Evolutionary conservation across 2,329 filamentous ascomycete genomes (phyloP), one percentile per base, ranked within the genome.

Genomic region (Penicillium sp.): DNA sequence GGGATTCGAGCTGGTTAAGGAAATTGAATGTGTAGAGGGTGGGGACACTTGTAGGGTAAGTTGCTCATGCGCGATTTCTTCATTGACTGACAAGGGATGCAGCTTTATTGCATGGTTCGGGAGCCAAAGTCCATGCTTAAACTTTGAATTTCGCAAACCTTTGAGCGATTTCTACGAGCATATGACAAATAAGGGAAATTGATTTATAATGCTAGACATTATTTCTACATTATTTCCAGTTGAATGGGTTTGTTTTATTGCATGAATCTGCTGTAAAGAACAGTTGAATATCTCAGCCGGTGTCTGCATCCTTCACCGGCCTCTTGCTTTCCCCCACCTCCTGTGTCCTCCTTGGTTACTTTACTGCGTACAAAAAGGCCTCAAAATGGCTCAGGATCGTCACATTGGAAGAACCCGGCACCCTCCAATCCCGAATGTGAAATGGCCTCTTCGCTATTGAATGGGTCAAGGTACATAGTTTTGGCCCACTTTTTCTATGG

Each of bases 11-110:
- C 70, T 85, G 44, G 77, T 75, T 6, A 81, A 77, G 60, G 78
- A 84, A 60, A 82, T 88, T 74, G 73, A 79, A 45, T 87, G 84
- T 63, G 77, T 81, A 47, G 84, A 86, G 59, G 74, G 77, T 2
- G 79, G 78, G 3, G 77, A 77, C 23, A 64, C 68, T 1, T 80
- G 79, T 50, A 76, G 74, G 59, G 63, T 82, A 37, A 34, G 64
- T 58, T 40, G 23, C 35, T 26, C 24, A 16, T 29, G 24, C 18
- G 1, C 26, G 10, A 2, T 20, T 39, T 23, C 8, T 36, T 38
- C 26, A 27, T 26, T 42, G 38, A 42, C 51, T 56, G 31, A 52
- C 35, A 24, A 10, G 24, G 34, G 2, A 10, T 8, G n/a, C 26
- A 59, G 56, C 48, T 59, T n/a, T 59, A 59, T 43, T 57, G 56